Percentiles rank a stretch among this genome's conserved stretches.
Conservation (phyloP, 2,329 filamentous ascomycete genomes). For the Mollisia scopiformis region DNA sequence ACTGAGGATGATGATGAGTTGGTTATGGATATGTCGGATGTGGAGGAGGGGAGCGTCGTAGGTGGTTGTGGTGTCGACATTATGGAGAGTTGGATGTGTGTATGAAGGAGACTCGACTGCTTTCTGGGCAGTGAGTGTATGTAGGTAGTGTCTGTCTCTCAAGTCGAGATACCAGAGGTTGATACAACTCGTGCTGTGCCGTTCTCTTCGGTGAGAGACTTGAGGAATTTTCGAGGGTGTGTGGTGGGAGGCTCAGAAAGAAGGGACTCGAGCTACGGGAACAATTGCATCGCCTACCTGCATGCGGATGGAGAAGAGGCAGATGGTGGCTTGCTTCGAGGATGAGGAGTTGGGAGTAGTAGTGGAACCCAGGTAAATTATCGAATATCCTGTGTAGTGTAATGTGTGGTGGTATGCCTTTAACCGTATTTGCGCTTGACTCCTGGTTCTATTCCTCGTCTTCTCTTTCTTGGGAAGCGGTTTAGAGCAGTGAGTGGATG, state of each 20-base stretch:
- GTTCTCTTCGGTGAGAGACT: not conserved
- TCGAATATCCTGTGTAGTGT: no score
- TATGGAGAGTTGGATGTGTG: not conserved
- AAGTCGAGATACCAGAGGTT: not conserved
- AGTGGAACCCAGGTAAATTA: no score
- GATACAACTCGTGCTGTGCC: not conserved
- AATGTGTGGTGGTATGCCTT: not conserved
- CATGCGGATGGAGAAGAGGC: not conserved
- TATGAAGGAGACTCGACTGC: not conserved
- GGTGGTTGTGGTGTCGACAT: not conserved
- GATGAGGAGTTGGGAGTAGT: no score
- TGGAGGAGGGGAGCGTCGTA: slow-evolving; percentile 17
- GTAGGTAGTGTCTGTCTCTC: not conserved
- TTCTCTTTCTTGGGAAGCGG: no score
- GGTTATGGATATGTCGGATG: slow-evolving; percentile 12
- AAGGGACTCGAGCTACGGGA: not conserved
- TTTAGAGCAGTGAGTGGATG: not conserved
- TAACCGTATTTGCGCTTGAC: not conserved
- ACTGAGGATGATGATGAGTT: slow-evolving; percentile 27
- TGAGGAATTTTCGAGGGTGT: not conserved
- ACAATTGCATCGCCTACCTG: not conserved
- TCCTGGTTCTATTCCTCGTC: no score
- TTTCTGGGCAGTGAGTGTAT: not conserved
- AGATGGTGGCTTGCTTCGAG: no score
- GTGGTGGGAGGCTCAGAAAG: not conserved